Base-by-base conservation (phyloP, 352 stramenopile species). In the Aphanomyces cochlioides region DNA sequence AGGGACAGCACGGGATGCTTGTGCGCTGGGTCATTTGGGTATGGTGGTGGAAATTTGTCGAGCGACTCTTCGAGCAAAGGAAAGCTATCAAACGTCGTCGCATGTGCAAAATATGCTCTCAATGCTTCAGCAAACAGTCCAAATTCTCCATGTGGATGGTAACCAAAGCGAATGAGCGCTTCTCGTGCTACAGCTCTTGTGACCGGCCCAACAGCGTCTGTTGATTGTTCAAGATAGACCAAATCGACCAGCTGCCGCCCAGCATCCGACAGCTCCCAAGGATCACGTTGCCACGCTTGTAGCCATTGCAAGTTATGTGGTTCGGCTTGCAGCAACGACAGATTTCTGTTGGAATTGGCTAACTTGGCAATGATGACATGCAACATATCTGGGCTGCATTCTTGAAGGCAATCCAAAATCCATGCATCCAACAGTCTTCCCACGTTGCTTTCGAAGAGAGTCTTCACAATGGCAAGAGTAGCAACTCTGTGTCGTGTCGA, bases 401-500 rank as follows among this genome's bases (percentile, higher is more conserved):
- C 74, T 38, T 78, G 64, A 13, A 85, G 82, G 67, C 85, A 92
- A 2, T 75, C 75, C 15, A 82, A 80, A 59, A 94, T 89, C 75
- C 83, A 92, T 21, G 86, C 76, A 65, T 81, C 90, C 15, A 95
- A 78, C 17, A 90, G 66, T 54, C 81, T 89, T 50, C 91, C 82
- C 8, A 74, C 79, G 75, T 95, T 95, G 60, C 78, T 70, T 64
- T 93, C 85, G 48, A 93, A 47, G 21, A 95, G 74, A 72, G 79
- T 90, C 58, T 80, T 86, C 59, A 95, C 72, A 69, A 95, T 75
- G 53, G 84, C 83, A 70, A 77, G 73, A 57, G 82, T 93, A 36
- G 83, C 82, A 60, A 93, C 72, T 19, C 85, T 78, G 53, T 95
- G 86, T 2, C 85, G 81, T 0, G 73, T 13, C 39, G 63, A 64